phyloP scores from a whole-genome alignment of 169 alveolate species.

The Babesia divergens region DNA sequence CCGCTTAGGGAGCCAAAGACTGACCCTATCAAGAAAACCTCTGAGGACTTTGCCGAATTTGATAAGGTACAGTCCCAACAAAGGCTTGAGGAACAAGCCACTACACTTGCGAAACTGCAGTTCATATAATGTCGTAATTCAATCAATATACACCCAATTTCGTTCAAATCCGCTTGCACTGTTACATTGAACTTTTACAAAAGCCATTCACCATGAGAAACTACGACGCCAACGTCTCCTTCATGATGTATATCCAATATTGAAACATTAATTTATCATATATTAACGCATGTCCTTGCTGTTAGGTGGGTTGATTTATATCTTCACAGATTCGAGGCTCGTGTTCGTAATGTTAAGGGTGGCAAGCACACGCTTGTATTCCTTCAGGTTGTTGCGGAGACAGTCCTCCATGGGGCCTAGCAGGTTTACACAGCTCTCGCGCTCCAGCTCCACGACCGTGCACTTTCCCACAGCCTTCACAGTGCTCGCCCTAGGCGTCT shows the following conservation, averaged over 20 bases:
- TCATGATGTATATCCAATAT: background rate
- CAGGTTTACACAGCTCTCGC: conserved; percentile 90
- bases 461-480: conserved; percentile 83
- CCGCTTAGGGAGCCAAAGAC: conserved; percentile 5
- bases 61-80: conserved; percentile 32
- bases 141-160: background rate
- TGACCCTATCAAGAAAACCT: background rate
- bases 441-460: conserved; percentile 86
- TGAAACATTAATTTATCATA: background rate
- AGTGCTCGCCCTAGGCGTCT: conserved; percentile 94
- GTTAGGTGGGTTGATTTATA: background rate
- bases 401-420: conserved; percentile 94
- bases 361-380: conserved; percentile 78
- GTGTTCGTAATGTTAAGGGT: conserved; percentile 56
- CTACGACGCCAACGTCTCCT: background rate
- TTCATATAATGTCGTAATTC: conserved; percentile 5
- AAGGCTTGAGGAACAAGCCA: conserved; percentile 28
- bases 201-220: background rate
- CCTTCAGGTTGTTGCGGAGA: conserved; percentile 88
- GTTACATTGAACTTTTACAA: background rate
- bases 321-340: conserved; percentile 22
- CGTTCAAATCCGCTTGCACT: background rate
- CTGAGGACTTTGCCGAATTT: conserved; percentile 57
- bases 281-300: background rate
- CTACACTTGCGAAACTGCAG: conserved; percentile 48